A percentile compares a stretch with the other conserved stretches of the same genome.
phyloP scores from a whole-genome alignment of 2,329 filamentous ascomycete species.

The Fusarium incarnatum region DNA sequence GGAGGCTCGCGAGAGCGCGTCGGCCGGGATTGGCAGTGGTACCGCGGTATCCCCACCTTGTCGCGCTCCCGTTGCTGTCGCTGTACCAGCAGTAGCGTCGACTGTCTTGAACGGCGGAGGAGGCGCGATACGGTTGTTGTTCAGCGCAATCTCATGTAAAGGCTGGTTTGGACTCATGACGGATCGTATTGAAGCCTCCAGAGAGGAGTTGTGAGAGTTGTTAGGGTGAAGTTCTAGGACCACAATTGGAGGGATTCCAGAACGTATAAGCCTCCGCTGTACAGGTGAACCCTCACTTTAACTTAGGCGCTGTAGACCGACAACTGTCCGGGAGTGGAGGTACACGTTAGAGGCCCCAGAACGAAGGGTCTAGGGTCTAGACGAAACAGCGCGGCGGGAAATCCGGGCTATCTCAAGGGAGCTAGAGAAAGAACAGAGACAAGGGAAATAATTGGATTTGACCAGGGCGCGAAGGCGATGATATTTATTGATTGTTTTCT shows the following conservation, averaged over 20 bases:
- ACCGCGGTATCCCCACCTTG: conserved; percentile 46
- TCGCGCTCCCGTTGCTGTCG: conserved; percentile 36
- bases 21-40: conserved; percentile 37
- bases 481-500: conserved; percentile 30
- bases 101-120: conserved; percentile 30
- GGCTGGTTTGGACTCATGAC: conserved; percentile 41
- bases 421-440: conserved; percentile 20
- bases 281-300: conserved; percentile 25
- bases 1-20: conserved; percentile 44
- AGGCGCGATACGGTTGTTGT: conserved; percentile 35
- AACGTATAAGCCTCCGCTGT: conserved; percentile 24
- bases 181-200: conserved; percentile 14
- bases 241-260: conserved; percentile 35
- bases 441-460: conserved; percentile 33
- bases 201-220: conserved; percentile 19
- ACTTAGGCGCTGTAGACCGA: conserved; percentile 26
- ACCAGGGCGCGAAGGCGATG: conserved; percentile 11
- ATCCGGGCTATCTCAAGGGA: conserved; percentile 35
- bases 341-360: conserved; percentile 9
- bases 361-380: conserved; percentile 37
- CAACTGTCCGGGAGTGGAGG: conserved; percentile 26
- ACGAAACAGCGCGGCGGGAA: conserved; percentile 39
- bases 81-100: conserved; percentile 33
- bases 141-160: conserved; percentile 38
- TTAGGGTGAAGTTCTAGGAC: conserved; percentile 19